Conservation (phyloP, 768 basidiomycete species). For the Russula sp. region DNA sequence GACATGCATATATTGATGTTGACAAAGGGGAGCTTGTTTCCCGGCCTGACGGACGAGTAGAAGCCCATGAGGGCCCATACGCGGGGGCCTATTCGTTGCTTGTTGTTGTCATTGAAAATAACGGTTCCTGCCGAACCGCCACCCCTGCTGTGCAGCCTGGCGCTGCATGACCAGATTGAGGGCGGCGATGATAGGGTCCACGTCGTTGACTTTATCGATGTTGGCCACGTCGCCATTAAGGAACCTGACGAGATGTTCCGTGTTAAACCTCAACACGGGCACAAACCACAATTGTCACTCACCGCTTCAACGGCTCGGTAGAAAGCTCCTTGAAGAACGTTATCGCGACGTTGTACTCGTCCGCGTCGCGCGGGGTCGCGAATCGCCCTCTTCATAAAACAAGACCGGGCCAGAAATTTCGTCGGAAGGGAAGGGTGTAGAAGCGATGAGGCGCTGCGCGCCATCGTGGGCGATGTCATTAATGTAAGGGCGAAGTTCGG, state of each 20-base stretch:
- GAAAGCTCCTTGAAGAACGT: constrained; percentile 37
- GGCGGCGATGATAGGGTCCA: constrained; percentile 57
- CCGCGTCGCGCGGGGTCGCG: constrained; percentile 39
- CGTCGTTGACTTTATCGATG: constrained; percentile 47
- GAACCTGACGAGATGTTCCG: constrained; percentile 42
- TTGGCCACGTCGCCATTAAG: constrained; percentile 54
- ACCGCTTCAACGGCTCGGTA: constrained; percentile 37
- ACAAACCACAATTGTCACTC: constrained; percentile 26
- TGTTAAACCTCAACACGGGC: background rate
- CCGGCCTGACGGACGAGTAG: constrained; percentile 51
- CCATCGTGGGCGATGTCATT: constrained; percentile 51
- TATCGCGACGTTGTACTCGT: constrained; percentile 43
- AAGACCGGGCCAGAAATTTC: constrained; percentile 38
- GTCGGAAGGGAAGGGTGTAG: constrained; percentile 40
- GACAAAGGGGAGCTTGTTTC: constrained; percentile 49
- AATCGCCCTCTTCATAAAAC: constrained; percentile 44
- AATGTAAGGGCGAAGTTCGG: constrained; percentile 39
- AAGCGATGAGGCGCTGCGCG: constrained; percentile 44
- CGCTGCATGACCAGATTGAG: constrained; percentile 63
- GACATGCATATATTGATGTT: constrained; percentile 56
- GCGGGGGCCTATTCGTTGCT: constrained; percentile 38
- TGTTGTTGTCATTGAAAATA: constrained; percentile 49
- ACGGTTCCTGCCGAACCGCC: constrained; percentile 63
- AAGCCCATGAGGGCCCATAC: constrained; percentile 49
- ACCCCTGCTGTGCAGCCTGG: constrained; percentile 51